These are phyloP conservation scores for Mycena galericulata DNA, from an alignment of 768 basidiomycete species.

Conservation along the genomic window DNA sequence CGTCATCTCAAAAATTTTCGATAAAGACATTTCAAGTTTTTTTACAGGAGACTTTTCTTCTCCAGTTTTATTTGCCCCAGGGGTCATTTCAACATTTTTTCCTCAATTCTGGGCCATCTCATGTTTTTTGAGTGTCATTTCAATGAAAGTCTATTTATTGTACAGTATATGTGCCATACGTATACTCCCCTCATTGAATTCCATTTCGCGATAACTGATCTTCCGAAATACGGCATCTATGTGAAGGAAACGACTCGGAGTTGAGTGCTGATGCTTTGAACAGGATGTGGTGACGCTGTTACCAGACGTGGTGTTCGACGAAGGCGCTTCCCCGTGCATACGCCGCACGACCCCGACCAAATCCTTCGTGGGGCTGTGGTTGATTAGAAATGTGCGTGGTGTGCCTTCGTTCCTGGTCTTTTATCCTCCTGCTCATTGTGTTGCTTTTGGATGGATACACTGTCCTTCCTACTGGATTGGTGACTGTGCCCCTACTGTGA, in stretches of 20 bases:
- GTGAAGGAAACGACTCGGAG: background rate
- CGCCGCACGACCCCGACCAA: slow-evolving; percentile 59
- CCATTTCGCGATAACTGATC: no score
- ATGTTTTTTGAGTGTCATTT: no score
- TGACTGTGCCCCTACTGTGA: slow-evolving; percentile 75
- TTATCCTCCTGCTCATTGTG: background rate
- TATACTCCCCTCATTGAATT: no score
- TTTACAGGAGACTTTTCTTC: no score
- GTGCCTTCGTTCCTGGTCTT: slow-evolving; percentile 51
- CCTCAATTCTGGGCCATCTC: no score
- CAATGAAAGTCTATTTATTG: no score
- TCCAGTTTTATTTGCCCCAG: no score
- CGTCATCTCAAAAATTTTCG: no score
- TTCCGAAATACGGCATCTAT: background rate
- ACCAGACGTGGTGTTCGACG: slow-evolving; percentile 82
- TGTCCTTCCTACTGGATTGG: slow-evolving; percentile 23
- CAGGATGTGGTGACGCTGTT: slow-evolving; percentile 88
- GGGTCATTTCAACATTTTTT: no score
- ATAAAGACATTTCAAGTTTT: no score
- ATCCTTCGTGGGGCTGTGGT: slow-evolving; percentile 71
- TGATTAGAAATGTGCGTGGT: slow-evolving; percentile 65
- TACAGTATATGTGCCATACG: no score
- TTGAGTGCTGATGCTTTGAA: no score
- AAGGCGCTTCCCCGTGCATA: slow-evolving; percentile 77
- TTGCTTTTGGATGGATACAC: background rate